Evolutionary conservation across 768 basidiomycete genomes (phyloP).

Genomic region (Tubosaeta sp.): DNA sequence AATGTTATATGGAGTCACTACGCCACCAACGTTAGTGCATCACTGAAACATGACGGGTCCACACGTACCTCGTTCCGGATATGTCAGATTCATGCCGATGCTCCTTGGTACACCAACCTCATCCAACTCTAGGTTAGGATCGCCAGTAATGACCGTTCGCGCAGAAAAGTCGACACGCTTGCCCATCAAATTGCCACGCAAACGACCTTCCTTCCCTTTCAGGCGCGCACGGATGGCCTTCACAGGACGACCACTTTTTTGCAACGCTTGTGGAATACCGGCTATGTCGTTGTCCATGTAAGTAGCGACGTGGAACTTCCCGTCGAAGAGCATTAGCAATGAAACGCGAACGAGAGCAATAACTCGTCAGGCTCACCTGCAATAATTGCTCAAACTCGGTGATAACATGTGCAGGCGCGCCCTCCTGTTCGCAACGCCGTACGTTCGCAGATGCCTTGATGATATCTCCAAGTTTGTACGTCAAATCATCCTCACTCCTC

Average conservation of each 20-base stretch:
- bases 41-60: background rate
- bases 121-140: conserved; percentile 93
- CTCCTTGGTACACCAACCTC: conserved; percentile 94
- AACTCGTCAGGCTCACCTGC: conserved; percentile 58
- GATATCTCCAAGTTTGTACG: conserved; percentile 95
- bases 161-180: conserved; percentile 99
- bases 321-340: background rate
- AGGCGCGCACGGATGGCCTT: conserved; percentile 97
- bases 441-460: conserved; percentile 94
- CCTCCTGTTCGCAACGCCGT: conserved; percentile 90
- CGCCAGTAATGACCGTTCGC: conserved; percentile 98
- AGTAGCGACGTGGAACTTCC: conserved; percentile 96
- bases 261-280: conserved; percentile 93
- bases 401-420: conserved; percentile 93
- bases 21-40: conserved; percentile 9
- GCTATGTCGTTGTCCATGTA: conserved; percentile 99
- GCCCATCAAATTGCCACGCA: conserved; percentile 98
- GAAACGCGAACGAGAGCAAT: background rate
- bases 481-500: conserved; percentile 97
- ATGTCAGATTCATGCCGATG: conserved; percentile 98
- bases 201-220: conserved; percentile 97
- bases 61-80: conserved; percentile 84
- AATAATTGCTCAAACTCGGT: conserved; percentile 94
- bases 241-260: conserved; percentile 95
- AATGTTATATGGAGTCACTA: conserved; percentile 98